These are phyloP conservation scores for Xanthoceras sorbifolium DNA, from an alignment of 345 rosid genomes.

Conservation along the genomic window DNA sequence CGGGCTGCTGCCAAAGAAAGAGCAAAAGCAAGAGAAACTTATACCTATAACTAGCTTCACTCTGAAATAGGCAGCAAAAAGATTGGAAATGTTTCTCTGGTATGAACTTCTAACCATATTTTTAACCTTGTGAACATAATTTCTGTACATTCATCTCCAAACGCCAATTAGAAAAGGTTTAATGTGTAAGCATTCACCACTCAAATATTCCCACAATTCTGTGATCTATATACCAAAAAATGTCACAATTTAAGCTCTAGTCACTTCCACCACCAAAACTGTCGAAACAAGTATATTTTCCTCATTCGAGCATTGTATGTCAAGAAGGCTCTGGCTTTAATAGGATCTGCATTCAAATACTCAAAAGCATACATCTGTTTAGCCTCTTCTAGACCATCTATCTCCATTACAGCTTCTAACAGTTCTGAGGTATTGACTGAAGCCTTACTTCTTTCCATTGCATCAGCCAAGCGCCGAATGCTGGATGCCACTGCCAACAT, in stretches of 20 bases:
- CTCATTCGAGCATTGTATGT: constrained; percentile 74
- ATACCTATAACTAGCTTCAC: too few species aligned
- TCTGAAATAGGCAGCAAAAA: background rate
- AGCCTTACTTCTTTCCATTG: constrained; percentile 60
- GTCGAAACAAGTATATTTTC: constrained; percentile 67
- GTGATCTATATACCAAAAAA: constrained; percentile 26
- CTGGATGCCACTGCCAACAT: constrained; percentile 75
- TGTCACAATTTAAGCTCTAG: background rate
- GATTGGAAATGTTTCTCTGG: constrained; percentile 24
- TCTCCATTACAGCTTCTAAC: constrained; percentile 77
- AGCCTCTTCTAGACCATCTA: constrained; percentile 84
- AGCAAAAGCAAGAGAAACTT: too few species aligned
- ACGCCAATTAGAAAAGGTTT: constrained; percentile 17
- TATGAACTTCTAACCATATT: constrained; percentile 20
- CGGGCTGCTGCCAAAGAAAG: too few species aligned
- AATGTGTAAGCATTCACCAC: background rate
- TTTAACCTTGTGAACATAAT: constrained; percentile 20
- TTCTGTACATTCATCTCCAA: constrained; percentile 43
- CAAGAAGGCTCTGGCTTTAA: constrained; percentile 88
- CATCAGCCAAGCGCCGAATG: constrained; percentile 71
- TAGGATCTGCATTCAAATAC: constrained; percentile 78
- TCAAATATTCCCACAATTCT: constrained; percentile 22
- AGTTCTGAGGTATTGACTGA: constrained; percentile 56
- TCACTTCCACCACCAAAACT: constrained; percentile 97
- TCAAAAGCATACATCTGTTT: constrained; percentile 92